These are phyloP conservation scores for Rhynchospora tenuis DNA, from an alignment of 176 grass and related monocot genomes.

Conservation along the genomic window DNA sequence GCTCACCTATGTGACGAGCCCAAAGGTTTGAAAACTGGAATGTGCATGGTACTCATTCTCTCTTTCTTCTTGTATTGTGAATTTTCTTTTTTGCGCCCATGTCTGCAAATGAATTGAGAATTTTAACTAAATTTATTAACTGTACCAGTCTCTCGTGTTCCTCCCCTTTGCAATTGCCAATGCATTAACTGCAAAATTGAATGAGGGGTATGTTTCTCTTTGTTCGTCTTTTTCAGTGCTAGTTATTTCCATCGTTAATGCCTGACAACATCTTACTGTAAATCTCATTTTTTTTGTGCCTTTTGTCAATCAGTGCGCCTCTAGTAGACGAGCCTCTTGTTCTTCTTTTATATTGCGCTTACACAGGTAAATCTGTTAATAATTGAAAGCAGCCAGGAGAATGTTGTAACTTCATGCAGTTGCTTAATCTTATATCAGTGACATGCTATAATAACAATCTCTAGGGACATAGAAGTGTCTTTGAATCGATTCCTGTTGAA, in stretches of 20 bases:
- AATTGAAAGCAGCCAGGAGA: background rate
- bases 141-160: slow-evolving; percentile 73
- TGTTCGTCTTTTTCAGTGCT: background rate
- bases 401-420: background rate
- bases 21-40: slow-evolving; percentile 94
- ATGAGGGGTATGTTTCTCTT: slow-evolving; percentile 56
- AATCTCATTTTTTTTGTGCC: slow-evolving; percentile 14
- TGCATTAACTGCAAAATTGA: slow-evolving; percentile 80
- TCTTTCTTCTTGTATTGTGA: slow-evolving; percentile 17
- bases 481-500: background rate
- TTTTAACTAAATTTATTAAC: slow-evolving; percentile 10
- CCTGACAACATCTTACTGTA: background rate
- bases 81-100: background rate
- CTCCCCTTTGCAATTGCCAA: slow-evolving; percentile 84
- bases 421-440: background rate
- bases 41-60: slow-evolving; percentile 72
- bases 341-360: slow-evolving; percentile 60
- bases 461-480: background rate
- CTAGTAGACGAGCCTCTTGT: slow-evolving; percentile 73
- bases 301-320: slow-evolving; percentile 33
- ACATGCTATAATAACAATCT: background rate
- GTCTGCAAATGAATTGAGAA: background rate
- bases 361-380: slow-evolving; percentile 44
- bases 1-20: slow-evolving; percentile 92
- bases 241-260: background rate